Percentiles rank a stretch among this genome's conserved stretches.
phyloP scores from a whole-genome alignment of 1,284 basidiomycete genomes.

The Leccinum griseonigrum region DNA sequence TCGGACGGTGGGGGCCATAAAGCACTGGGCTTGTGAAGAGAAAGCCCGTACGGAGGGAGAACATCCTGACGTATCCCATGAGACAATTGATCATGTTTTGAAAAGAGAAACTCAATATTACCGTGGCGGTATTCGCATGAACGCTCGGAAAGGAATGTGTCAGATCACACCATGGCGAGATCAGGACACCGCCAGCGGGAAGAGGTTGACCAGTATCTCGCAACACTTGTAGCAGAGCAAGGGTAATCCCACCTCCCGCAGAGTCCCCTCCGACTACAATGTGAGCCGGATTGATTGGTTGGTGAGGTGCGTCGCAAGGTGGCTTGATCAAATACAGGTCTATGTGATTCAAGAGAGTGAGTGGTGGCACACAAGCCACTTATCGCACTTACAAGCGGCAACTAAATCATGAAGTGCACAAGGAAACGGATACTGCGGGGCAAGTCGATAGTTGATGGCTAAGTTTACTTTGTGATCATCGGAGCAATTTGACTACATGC shows the following conservation, averaged over 20 bases:
- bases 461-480: constrained; percentile 10
- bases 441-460: constrained; percentile 88
- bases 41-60: constrained; percentile 65
- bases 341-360: constrained; percentile 18
- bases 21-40: constrained; percentile 80
- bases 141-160: constrained; percentile 95
- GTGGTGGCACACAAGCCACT: not conserved
- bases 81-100: not conserved
- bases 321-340: constrained; percentile 55
- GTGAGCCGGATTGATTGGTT: constrained; percentile 76
- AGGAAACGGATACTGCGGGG: constrained; percentile 96
- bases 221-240: constrained; percentile 89
- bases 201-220: constrained; percentile 81
- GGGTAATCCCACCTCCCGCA: constrained; percentile 86
- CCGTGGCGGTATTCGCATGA: constrained; percentile 81
- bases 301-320: constrained; percentile 72
- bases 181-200: constrained; percentile 83
- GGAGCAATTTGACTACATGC: not conserved
- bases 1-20: constrained; percentile 91
- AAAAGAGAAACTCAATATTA: constrained; percentile 31
- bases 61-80: constrained; percentile 53
- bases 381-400: constrained; percentile 64
- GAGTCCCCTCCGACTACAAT: constrained; percentile 92
- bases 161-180: constrained; percentile 92
- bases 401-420: constrained; percentile 89